Base-by-base conservation (phyloP, 139 green algal genomes). In the Coelastrella sp. region DNA sequence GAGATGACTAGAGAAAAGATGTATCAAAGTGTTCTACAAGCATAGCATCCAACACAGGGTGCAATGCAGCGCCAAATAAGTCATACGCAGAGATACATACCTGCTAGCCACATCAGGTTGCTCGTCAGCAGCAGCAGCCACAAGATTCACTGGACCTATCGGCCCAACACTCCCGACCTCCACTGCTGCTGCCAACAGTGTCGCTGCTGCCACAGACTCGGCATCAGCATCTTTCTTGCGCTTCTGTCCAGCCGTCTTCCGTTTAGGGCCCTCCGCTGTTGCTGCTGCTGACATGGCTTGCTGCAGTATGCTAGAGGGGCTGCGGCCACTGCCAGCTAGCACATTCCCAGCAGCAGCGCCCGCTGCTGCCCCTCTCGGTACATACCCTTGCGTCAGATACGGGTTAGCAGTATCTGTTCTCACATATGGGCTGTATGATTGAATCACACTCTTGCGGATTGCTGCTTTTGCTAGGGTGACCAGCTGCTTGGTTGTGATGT, bases 371-470 rank as follows among this genome's bases (percentile, higher is more conserved):
- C 34, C 66, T 13, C 66, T n/a, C 37, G 38, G 37, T 19, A n/a
- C 67, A 34, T 79, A 79, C 8, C 68, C 23, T 59, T 77, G 53
- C 0, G 68, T 77, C 27, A 77, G 68, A 38, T 77, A 77, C 0
- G 68, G 68, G 2, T 15, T 34, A 15, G 68, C 19, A 0, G 38
- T 57, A 23, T 77, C 68, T 5, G 37, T 7, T 30, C 73, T 53
- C 43, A 81, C 25, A 3, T 21, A 43, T 8, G 48, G 45, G 38
- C 60, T 57, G 30, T 57, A 82, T 7, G 75, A 82, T 43, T 71
- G 50, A n/a, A 82, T 82, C 32, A 68, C 75, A 9, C 8, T 40
- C 13, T 50, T 69, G 30, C 75, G 50, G 32, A 82, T 71, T 32
- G 62, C 38, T 13, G 75, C 51, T 13, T 82, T 82, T 23, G 50